These are phyloP conservation scores for Durotheca rogersii DNA, from an alignment of 495 filamentous ascomycete genomes.

Conservation along the genomic window DNA sequence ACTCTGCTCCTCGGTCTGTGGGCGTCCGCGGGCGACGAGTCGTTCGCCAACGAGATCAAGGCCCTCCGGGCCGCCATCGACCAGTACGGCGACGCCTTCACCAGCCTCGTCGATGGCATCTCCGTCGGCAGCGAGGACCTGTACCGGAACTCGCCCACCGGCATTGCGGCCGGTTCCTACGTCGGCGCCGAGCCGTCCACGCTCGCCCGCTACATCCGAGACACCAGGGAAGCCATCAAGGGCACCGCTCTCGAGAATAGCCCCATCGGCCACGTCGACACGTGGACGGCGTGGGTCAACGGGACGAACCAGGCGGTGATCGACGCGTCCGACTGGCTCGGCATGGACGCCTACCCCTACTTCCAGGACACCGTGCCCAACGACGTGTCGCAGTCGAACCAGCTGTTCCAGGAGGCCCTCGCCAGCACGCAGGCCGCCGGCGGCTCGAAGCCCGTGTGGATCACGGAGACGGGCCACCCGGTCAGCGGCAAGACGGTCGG, in stretches of 20 bases:
- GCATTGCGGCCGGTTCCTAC: constrained; percentile 42
- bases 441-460: constrained; percentile 72
- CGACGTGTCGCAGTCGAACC: constrained; percentile 59
- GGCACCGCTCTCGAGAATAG: constrained; percentile 56
- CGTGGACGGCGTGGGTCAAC: constrained; percentile 86
- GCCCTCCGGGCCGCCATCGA: constrained; percentile 65
- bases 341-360: constrained; percentile 74
- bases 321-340: constrained; percentile 70
- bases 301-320: constrained; percentile 68
- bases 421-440: constrained; percentile 57
- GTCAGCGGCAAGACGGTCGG: constrained; percentile 62
- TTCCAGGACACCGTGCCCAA: constrained; percentile 72
- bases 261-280: constrained; percentile 84
- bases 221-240: constrained; percentile 58
- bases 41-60: constrained; percentile 65
- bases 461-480: constrained; percentile 91
- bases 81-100: constrained; percentile 62
- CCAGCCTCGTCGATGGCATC: constrained; percentile 72
- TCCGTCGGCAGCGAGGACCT: constrained; percentile 90
- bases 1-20: constrained; percentile 75
- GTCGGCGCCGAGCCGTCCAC: constrained; percentile 57
- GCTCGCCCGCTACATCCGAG: constrained; percentile 65
- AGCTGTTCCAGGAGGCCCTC: constrained; percentile 64
- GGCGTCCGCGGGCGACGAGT: constrained; percentile 65
- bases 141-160: constrained; percentile 71